Percentiles rank a stretch among this genome's conserved stretches.
Evolutionary conservation across 1,139 yeast species (phyloP).

Genomic region (Debaryomycetaceae sp.): DNA sequence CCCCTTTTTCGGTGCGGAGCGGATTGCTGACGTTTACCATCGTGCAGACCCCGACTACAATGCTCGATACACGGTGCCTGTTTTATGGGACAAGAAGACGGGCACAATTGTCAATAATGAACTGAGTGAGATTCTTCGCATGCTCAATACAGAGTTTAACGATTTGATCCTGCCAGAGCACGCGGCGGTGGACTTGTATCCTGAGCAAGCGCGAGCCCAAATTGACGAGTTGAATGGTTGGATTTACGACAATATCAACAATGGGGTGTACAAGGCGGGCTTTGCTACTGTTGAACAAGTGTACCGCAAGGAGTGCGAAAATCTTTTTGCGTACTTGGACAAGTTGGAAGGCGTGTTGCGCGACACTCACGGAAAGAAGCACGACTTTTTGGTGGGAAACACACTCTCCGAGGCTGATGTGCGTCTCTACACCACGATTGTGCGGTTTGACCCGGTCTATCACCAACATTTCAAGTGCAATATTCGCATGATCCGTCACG

Average conservation of each 20-base stretch:
- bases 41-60: slow-evolving; percentile 65
- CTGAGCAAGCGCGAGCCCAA: slow-evolving; percentile 36
- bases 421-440: slow-evolving; percentile 68
- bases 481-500: slow-evolving; percentile 66
- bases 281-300: slow-evolving; percentile 80
- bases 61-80: slow-evolving; percentile 87
- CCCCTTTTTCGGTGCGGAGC: slow-evolving; percentile 44
- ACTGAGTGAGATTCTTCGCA: slow-evolving; percentile 78
- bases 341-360: slow-evolving; percentile 58
- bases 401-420: slow-evolving; percentile 82
- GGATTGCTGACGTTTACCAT: slow-evolving; percentile 62
- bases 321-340: slow-evolving; percentile 62
- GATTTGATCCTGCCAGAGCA: slow-evolving; percentile 22
- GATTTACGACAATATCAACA: slow-evolving; percentile 79
- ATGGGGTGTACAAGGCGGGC: slow-evolving; percentile 91
- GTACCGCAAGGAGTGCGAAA: slow-evolving; percentile 60
- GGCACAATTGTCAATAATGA: slow-evolving; percentile 84
- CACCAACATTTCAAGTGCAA: slow-evolving; percentile 95
- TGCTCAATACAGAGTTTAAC: slow-evolving; percentile 66
- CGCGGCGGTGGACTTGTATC: slow-evolving; percentile 52
- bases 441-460: slow-evolving; percentile 85
- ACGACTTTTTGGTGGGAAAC: slow-evolving; percentile 49
- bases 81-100: slow-evolving; percentile 79
- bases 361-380: slow-evolving; percentile 25
- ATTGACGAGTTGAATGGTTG: slow-evolving; percentile 78